Evolutionary conservation across 2,329 filamentous ascomycete species (phyloP).

Genomic region (Stylonectria norvegica): DNA sequence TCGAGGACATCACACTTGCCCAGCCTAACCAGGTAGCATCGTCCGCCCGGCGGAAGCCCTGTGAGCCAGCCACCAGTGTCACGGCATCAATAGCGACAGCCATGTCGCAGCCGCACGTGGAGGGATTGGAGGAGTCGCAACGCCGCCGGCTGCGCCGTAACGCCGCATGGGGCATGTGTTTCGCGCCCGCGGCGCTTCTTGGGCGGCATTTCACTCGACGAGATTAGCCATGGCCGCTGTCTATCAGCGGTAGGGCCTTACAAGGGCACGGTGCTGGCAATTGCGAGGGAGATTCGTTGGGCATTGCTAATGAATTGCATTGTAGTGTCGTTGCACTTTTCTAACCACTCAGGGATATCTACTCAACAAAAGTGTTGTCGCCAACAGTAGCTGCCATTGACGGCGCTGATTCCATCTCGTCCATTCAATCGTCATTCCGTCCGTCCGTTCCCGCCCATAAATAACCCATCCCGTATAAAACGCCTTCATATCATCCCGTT

Average conservation of each 20-base stretch:
- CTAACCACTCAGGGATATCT: constrained; percentile 25
- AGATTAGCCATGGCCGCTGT: too few relatives aligned
- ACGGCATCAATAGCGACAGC: neutral
- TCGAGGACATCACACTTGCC: too few relatives aligned
- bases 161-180: neutral
- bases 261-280: too few relatives aligned
- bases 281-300: too few relatives aligned
- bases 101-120: neutral
- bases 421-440: constrained; percentile 5
- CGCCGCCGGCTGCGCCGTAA: neutral
- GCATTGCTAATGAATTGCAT: too few relatives aligned
- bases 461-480: neutral
- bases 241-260: too few relatives aligned
- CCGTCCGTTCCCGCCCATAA: neutral
- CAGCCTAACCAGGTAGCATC: too few relatives aligned
- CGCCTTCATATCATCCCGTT: constrained; percentile 16
- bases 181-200: neutral
- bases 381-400: constrained; percentile 15
- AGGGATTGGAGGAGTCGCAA: neutral
- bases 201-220: too few relatives aligned
- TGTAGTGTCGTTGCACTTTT: constrained; percentile 14
- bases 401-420: neutral
- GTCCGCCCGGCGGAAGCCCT: too few relatives aligned
- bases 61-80: too few relatives aligned
- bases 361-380: constrained; percentile 13